Evolutionary conservation across 2,329 filamentous ascomycete species (phyloP).

Genomic region (Xylaria sp.): DNA sequence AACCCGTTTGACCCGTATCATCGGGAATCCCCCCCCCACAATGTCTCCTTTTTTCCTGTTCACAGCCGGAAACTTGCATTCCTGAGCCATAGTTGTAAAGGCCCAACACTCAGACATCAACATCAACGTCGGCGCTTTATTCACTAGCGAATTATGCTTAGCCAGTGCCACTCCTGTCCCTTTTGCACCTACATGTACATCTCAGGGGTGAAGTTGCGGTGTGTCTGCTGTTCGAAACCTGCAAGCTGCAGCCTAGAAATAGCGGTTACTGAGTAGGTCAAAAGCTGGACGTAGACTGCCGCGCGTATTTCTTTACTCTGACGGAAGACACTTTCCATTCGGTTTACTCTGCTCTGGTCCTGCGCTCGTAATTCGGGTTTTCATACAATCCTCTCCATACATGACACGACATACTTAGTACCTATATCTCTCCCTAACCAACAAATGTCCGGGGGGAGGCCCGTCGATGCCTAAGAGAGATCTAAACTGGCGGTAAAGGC

Average conservation of each 20-base stretch:
- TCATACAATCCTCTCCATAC: neutral
- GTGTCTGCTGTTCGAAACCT: conserved; percentile 13
- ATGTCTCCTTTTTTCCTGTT: neutral
- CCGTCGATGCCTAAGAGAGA: conserved; percentile 9
- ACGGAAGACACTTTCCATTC: conserved; percentile 8
- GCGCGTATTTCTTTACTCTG: neutral
- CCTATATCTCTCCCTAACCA: neutral
- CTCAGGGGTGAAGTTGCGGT: conserved; percentile 27
- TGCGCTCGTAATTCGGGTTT: conserved; percentile 8
- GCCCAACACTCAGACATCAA: conserved; percentile 10
- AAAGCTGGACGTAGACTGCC: conserved; percentile 23
- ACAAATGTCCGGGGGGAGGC: neutral
- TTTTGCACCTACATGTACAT: conserved; percentile 11
- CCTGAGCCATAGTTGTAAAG: conserved; percentile 13
- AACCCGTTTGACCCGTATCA: conserved; percentile 27
- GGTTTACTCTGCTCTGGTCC: neutral
- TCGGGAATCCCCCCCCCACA: conserved; percentile 27
- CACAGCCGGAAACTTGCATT: conserved; percentile 18
- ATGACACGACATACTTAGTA: neutral
- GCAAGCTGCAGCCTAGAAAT: conserved; percentile 13
- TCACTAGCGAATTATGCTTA: neutral
- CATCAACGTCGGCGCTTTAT: neutral
- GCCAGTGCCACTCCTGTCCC: neutral
- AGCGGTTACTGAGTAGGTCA: conserved; percentile 4
- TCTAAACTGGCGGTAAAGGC: neutral